Evolutionary conservation across 2,329 filamentous ascomycete species (phyloP).

Genomic region (Pyrenophora seminiperda): DNA sequence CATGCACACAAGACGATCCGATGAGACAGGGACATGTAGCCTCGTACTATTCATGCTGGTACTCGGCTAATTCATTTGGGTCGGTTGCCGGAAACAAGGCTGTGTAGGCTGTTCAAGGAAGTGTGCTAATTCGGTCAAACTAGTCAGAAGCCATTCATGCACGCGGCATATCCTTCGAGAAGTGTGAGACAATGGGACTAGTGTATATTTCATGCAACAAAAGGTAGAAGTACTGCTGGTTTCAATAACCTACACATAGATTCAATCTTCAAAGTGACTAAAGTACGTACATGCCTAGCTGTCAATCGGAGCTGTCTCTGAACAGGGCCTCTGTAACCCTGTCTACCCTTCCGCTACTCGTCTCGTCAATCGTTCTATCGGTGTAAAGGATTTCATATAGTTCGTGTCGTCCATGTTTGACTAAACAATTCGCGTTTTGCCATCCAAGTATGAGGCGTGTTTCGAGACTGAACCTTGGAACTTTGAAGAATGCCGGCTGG

Average conservation of each 20-base stretch:
- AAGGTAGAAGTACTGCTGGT: too few species aligned
- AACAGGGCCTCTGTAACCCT: neutral
- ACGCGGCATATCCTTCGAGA: neutral
- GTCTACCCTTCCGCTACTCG: neutral
- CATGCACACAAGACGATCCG: neutral
- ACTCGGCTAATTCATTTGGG: too few species aligned
- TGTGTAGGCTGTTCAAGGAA: too few species aligned
- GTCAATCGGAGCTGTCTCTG: too few species aligned
- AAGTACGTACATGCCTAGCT: too few species aligned
- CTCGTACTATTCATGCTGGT: too few species aligned
- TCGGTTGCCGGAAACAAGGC: neutral
- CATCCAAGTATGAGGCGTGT: slow-evolving; percentile 18
- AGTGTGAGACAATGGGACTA: too few species aligned
- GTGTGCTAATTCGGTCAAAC: neutral
- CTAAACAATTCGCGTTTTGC: slow-evolving; percentile 30
- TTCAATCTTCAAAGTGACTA: too few species aligned
- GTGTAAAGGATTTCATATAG: neutral
- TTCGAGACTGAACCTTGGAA: too few species aligned
- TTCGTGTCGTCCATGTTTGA: slow-evolving; percentile 10
- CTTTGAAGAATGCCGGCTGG: neutral
- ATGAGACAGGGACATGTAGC: too few species aligned
- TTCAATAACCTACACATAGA: too few species aligned
- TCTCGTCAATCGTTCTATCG: neutral
- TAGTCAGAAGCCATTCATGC: neutral
- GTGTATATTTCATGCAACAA: too few species aligned